Conservation (phyloP, 2,329 filamentous ascomycete genomes). For the Simplicillium sp. region DNA sequence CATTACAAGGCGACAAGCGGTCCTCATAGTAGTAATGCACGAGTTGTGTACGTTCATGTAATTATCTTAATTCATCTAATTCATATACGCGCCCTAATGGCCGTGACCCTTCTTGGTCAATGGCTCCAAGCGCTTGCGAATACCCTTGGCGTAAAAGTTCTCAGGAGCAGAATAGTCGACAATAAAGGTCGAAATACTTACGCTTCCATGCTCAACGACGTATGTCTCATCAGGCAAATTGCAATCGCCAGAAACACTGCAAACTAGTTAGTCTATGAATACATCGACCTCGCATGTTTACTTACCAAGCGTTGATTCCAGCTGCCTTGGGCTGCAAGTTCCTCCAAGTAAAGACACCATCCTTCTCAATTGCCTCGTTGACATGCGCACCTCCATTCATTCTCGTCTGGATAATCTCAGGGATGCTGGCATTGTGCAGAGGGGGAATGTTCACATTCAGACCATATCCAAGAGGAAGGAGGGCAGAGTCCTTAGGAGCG, state of each 20-base stretch:
- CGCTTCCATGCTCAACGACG: slow-evolving; percentile 30
- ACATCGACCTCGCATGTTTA: too few relatives aligned
- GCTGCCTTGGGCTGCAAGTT: slow-evolving; percentile 25
- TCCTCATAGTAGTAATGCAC: too few relatives aligned
- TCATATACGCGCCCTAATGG: too few relatives aligned
- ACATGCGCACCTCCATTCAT: slow-evolving; percentile 38
- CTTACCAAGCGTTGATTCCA: slow-evolving; percentile 35
- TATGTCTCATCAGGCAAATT: slow-evolving; percentile 39
- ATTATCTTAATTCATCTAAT: too few relatives aligned
- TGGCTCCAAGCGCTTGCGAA: slow-evolving; percentile 14
- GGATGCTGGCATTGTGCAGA: slow-evolving; percentile 26
- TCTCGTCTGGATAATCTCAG: slow-evolving; percentile 34
- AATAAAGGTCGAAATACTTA: slow-evolving; percentile 35
- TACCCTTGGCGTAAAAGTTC: slow-evolving; percentile 12
- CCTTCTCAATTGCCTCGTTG: slow-evolving; percentile 30
- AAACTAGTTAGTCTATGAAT: too few relatives aligned
- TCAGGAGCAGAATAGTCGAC: slow-evolving; percentile 39
- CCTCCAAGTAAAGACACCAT: slow-evolving; percentile 31
- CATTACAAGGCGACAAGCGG: too few relatives aligned
- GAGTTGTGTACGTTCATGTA: too few relatives aligned
- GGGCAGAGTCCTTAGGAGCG: slow-evolving; percentile 16
- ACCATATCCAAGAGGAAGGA: slow-evolving; percentile 41
- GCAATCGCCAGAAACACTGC: slow-evolving; percentile 33
- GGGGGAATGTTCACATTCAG: slow-evolving; percentile 39
- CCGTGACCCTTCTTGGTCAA: slow-evolving; percentile 6